Conservation (phyloP, 2,329 filamentous ascomycete genomes). For the Trichothecium roseum region DNA sequence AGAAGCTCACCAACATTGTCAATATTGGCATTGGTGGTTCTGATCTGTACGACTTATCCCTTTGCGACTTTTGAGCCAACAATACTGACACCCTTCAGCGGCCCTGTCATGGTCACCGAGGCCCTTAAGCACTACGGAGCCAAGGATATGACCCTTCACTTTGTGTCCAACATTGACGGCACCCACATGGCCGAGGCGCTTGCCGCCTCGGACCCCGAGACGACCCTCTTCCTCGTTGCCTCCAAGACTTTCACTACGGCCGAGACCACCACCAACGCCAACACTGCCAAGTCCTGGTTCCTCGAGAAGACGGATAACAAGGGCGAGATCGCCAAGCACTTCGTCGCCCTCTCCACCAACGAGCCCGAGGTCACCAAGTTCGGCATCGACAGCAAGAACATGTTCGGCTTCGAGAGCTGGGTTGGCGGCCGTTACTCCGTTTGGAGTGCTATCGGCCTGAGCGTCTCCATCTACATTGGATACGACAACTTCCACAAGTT, state of each 20-base stretch:
- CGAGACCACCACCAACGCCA: conserved; percentile 94
- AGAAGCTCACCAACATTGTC: conserved; percentile 92
- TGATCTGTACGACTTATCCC: conserved; percentile 64
- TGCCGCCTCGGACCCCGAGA: conserved; percentile 82
- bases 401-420: conserved; percentile 99
- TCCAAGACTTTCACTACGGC: conserved; percentile 99
- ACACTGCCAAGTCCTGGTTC: conserved; percentile 96
- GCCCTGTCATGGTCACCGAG: conserved; percentile 98
- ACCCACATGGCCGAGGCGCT: conserved; percentile 96
- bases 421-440: conserved; percentile 97
- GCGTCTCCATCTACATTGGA: conserved; percentile 88
- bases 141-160: conserved; percentile 80
- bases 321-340: conserved; percentile 94
- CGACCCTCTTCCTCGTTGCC: conserved; percentile 95
- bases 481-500: conserved; percentile 98
- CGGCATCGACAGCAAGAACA: conserved; percentile 97
- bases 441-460: conserved; percentile 96
- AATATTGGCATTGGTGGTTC: conserved; percentile 98
- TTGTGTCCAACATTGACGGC: conserved; percentile 98
- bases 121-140: conserved; percentile 91
- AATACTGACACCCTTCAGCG: conserved; percentile 38
- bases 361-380: conserved; percentile 94
- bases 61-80: background rate
- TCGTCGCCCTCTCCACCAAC: conserved; percentile 95
- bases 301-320: conserved; percentile 66